Conservation (phyloP, 2,329 filamentous ascomycete species). For the Exophiala alcalophila region DNA sequence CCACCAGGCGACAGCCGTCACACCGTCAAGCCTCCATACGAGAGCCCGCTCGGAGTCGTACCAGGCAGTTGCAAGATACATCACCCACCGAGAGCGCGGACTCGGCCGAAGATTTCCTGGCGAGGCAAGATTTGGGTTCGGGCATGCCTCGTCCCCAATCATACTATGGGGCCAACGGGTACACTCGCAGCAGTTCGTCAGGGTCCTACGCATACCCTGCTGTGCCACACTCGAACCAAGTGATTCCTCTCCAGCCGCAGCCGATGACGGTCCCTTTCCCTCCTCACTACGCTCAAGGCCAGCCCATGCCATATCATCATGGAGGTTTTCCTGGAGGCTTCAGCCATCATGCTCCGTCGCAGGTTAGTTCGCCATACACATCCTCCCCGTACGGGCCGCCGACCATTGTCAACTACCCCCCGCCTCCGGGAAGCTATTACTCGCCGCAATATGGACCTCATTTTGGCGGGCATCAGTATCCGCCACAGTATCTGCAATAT, state of each 20-base stretch:
- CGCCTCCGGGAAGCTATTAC: constrained; percentile 33
- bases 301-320: constrained; percentile 22
- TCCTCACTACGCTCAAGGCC: constrained; percentile 18
- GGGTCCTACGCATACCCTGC: constrained; percentile 38
- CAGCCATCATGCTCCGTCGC: constrained; percentile 21
- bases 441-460: constrained; percentile 37
- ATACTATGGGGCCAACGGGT: constrained; percentile 33
- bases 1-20: constrained; percentile 38
- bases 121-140: constrained; percentile 18
- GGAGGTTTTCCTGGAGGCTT: constrained; percentile 15
- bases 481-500: constrained; percentile 37
- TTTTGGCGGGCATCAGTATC: constrained; percentile 27
- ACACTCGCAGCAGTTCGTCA: constrained; percentile 42
- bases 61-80: constrained; percentile 21
- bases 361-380: constrained; percentile 29
- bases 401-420: constrained; percentile 40
- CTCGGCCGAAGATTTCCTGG: constrained; percentile 60
- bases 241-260: constrained; percentile 24
- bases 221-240: constrained; percentile 25
- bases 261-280: constrained; percentile 25
- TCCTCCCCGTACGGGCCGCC: constrained; percentile 35
- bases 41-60: constrained; percentile 37
- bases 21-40: constrained; percentile 45
- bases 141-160: constrained; percentile 30
- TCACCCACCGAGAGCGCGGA: constrained; percentile 59